Conservation (phyloP, 2,329 filamentous ascomycete genomes). For the Rutstroemia sp. region DNA sequence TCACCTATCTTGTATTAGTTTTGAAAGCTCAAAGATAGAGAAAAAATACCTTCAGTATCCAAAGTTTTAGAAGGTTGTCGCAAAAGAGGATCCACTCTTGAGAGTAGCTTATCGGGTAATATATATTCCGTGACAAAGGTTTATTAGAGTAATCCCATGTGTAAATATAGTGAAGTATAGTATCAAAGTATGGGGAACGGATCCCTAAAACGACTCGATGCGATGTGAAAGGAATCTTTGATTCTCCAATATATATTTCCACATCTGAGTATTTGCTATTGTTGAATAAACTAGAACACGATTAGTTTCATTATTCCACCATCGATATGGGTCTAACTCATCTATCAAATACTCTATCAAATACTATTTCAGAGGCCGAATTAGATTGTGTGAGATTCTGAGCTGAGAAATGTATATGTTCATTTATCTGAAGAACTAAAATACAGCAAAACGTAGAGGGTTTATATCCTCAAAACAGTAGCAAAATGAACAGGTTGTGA, state of each 20-base stretch:
- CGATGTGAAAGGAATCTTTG: slow-evolving; percentile 12
- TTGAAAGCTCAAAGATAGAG: not conserved
- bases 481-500: too few relatives aligned
- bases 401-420: too few relatives aligned
- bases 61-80: slow-evolving; percentile 10
- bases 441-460: too few relatives aligned
- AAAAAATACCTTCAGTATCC: slow-evolving; percentile 11
- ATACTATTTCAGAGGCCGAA: slow-evolving; percentile 6
- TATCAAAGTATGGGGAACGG: slow-evolving; percentile 14
- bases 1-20: slow-evolving; percentile 12
- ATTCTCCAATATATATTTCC: slow-evolving; percentile 12
- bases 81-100: too few relatives aligned
- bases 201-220: slow-evolving; percentile 12
- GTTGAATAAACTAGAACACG: slow-evolving; percentile 10
- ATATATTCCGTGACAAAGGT: too few relatives aligned
- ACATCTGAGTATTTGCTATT: slow-evolving; percentile 14
- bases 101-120: too few relatives aligned
- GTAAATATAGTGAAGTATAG: slow-evolving; percentile 17
- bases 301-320: slow-evolving; percentile 6
- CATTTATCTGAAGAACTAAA: too few relatives aligned
- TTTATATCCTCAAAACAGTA: too few relatives aligned
- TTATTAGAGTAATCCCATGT: slow-evolving; percentile 16
- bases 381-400: too few relatives aligned
- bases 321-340: slow-evolving; percentile 2
- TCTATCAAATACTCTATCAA: too few relatives aligned